Evolutionary conservation across 345 rosid genomes (phyloP), one percentile per base, ranked within the genome.

Genomic region (Adansonia digitata): DNA sequence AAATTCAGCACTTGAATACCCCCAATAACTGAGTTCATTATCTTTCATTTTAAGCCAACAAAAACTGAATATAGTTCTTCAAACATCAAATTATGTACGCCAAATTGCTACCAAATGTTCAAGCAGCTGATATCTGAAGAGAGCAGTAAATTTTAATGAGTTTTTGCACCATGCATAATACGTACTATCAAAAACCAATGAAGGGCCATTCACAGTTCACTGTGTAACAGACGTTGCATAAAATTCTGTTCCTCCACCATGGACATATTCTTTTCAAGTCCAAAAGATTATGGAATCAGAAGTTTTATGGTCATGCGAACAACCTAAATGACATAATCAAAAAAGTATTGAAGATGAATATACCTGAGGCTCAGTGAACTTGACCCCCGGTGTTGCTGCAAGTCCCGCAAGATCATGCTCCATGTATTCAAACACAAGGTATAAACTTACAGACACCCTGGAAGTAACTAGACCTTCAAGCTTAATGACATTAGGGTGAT

Each of bases 401-500:
- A 90, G 87, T 31, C 94, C 90, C 0, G 90, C 74, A 31, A 90
- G 94, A 78, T 90, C 94, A 46, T 90, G 94, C 37, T 90, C 94
- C 94, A 90, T 90, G n/a, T 90, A 90, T 66, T 90, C 87, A 65
- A 90, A 90, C 71, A 90, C 63, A 66, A 90, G 90, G 78, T 88
- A 90, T 69, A 90, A 70, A 75, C 92, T 88, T 18, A 89, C 90
- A 43, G 92, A 90, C 52, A 84, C 78, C 69, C 84, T 88, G 2
- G 94, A 88, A 59, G 90, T 88, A 59, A 90, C 86, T 70, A 90
- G 79, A 53, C 94, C 94, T 64, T 90, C 90, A 77, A 90, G 92
- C 81, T 88, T 90, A 89, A 90, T 90, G 12, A 88, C 89, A 77
- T 88, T 90, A n/a, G 89, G 89, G 78, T 90, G 92, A 78, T 90